phyloP scores from a whole-genome alignment of 1,284 basidiomycete genomes.

The Trichosporon faecale region DNA sequence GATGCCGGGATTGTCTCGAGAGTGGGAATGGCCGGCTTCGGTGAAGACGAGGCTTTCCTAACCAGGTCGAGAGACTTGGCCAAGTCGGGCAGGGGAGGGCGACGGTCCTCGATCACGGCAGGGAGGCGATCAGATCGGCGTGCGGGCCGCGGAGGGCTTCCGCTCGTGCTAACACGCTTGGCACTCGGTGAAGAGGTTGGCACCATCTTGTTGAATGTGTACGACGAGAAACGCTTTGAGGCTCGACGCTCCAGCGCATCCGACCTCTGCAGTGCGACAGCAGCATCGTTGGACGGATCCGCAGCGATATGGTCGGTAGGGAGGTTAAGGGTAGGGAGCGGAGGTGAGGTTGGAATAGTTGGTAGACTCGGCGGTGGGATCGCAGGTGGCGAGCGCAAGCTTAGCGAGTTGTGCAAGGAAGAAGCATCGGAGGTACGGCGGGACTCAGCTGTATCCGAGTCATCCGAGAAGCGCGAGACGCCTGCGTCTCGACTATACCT shows the following conservation, averaged over 20 bases:
- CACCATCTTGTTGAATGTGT: slow-evolving; percentile 90
- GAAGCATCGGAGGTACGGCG: slow-evolving; percentile 26
- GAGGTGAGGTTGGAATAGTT: neutral
- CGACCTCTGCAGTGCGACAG: slow-evolving; percentile 65
- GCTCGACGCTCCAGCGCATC: slow-evolving; percentile 87
- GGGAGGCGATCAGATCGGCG: slow-evolving; percentile 41
- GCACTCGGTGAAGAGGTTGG: slow-evolving; percentile 55
- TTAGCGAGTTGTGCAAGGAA: slow-evolving; percentile 29
- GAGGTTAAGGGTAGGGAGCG: neutral
- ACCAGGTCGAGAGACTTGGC: neutral
- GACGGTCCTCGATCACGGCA: slow-evolving; percentile 13
- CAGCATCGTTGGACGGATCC: slow-evolving; percentile 13
- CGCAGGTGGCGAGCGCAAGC: slow-evolving; percentile 28
- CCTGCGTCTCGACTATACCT: slow-evolving; percentile 18
- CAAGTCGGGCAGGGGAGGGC: neutral
- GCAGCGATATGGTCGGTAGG: neutral
- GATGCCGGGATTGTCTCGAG: neutral
- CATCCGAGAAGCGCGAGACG: slow-evolving; percentile 42
- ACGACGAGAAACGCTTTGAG: slow-evolving; percentile 93
- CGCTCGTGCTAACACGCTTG: slow-evolving; percentile 26
- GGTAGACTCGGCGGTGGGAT: slow-evolving; percentile 33
- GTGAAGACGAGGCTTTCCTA: neutral
- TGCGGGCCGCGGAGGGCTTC: slow-evolving; percentile 45
- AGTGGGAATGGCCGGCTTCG: neutral
- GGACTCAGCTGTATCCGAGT: slow-evolving; percentile 34